A percentile compares a stretch with the other conserved stretches of the same genome.
Conservation (phyloP, 78 protist genomes). For the Anaeramoeba ignava region DNA sequence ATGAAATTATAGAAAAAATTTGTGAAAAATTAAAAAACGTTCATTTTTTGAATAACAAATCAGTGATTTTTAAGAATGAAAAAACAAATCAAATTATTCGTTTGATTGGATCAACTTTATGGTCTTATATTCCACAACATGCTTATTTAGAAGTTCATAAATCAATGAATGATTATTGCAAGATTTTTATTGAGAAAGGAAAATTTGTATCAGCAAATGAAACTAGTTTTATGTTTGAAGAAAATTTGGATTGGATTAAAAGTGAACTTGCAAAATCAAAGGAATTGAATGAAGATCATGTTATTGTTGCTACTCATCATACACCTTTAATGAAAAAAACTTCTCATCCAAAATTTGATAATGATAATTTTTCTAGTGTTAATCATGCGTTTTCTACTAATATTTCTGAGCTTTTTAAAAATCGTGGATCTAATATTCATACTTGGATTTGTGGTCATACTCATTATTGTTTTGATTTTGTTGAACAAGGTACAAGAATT, state of each 20-base stretch:
- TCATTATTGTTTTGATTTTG: background rate
- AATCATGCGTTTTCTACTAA: background rate
- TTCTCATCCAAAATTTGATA: background rate
- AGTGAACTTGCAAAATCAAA: background rate
- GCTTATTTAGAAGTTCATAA: background rate
- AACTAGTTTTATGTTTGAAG: background rate
- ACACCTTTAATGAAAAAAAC: background rate
- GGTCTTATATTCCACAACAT: background rate
- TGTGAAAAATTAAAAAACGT: background rate
- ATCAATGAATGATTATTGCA: background rate
- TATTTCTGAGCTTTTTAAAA: background rate
- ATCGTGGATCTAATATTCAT: background rate
- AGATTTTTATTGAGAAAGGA: background rate
- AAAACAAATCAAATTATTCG: background rate
- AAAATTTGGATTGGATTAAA: background rate
- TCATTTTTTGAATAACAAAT: background rate
- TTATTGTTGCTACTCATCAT: background rate
- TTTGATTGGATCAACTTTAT: background rate
- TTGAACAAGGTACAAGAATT: background rate
- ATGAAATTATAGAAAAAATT: background rate
- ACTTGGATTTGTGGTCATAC: background rate
- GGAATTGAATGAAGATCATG: background rate
- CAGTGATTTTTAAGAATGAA: background rate
- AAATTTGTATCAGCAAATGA: background rate
- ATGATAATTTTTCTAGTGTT: background rate